Evolutionary conservation across 2,329 filamentous ascomycete species (phyloP).

Genomic region (Emmonsia crescens): DNA sequence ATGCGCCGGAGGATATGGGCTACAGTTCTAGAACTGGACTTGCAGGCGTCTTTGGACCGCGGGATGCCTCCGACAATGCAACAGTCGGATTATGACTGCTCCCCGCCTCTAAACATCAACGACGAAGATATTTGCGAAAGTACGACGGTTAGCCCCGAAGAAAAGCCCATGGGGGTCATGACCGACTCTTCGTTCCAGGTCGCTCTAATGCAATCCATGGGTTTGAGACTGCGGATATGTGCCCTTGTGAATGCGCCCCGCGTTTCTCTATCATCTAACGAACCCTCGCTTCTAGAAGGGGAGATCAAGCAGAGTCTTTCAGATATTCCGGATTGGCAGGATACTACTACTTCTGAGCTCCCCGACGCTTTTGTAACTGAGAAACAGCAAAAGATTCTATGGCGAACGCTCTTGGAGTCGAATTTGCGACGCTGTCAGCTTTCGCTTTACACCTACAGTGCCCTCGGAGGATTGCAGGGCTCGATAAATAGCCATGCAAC

Average conservation of each 20-base stretch:
- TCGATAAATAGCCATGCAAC: slow-evolving; percentile 26
- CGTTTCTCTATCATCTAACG: slow-evolving; percentile 22
- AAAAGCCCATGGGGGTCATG: slow-evolving; percentile 21
- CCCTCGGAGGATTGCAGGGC: slow-evolving; percentile 24
- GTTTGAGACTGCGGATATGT: slow-evolving; percentile 15
- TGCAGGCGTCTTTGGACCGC: slow-evolving; percentile 45
- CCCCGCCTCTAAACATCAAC: slow-evolving; percentile 40
- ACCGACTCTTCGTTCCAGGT: slow-evolving; percentile 30
- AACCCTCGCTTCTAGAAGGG: slow-evolving; percentile 30
- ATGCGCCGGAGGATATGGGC: slow-evolving; percentile 47
- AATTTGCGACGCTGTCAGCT: slow-evolving; percentile 28
- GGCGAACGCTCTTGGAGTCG: slow-evolving; percentile 25
- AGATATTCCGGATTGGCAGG: slow-evolving; percentile 24
- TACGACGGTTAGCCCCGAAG: slow-evolving; percentile 22
- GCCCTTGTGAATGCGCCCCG: slow-evolving; percentile 17
- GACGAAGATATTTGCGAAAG: slow-evolving; percentile 38
- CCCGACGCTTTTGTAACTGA: slow-evolving; percentile 12
- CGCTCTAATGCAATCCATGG: slow-evolving; percentile 19
- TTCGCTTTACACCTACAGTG: slow-evolving; percentile 31
- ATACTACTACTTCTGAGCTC: slow-evolving; percentile 14
- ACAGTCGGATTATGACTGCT: slow-evolving; percentile 38
- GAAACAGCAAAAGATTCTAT: slow-evolving; percentile 23
- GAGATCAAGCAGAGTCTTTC: slow-evolving; percentile 27
- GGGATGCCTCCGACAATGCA: slow-evolving; percentile 42
- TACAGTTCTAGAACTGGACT: slow-evolving; percentile 46